These are phyloP conservation scores for Yamadazyma ubonensis DNA, from an alignment of 805 yeast genomes.

Conservation along the genomic window DNA sequence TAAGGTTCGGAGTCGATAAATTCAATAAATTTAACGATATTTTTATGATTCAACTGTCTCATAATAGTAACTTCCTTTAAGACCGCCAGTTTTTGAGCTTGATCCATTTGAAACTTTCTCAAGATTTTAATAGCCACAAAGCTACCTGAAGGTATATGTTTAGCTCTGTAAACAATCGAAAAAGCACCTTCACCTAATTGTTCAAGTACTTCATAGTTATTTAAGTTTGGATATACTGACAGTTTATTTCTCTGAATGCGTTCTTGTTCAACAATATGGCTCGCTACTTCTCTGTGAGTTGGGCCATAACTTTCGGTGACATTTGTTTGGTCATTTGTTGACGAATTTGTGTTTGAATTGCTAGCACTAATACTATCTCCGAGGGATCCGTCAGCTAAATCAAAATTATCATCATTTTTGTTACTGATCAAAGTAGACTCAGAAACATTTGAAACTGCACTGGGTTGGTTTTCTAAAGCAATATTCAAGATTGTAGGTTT, in stretches of 20 bases:
- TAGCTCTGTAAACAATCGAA: constrained; percentile 68
- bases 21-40: constrained; percentile 63
- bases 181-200: constrained; percentile 83
- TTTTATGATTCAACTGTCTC: constrained; percentile 62
- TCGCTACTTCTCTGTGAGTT: constrained; percentile 26
- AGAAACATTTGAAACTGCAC: background rate
- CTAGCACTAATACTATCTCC: background rate
- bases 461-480: background rate
- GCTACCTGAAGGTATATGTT: constrained; percentile 34
- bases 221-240: constrained; percentile 36
- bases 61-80: constrained; percentile 77
- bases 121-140: constrained; percentile 59
- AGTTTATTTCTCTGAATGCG: constrained; percentile 21
- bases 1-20: constrained; percentile 60
- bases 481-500: background rate
- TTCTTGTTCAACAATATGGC: constrained; percentile 39
- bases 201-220: constrained; percentile 44
- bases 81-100: constrained; percentile 63
- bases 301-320: background rate
- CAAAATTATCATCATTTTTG: background rate
- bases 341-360: background rate
- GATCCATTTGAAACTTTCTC: constrained; percentile 65
- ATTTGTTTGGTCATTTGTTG: background rate
- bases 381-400: background rate
- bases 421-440: constrained; percentile 1